phyloP scores from a whole-genome alignment of 495 filamentous ascomycete species.

The Ramalina peruviana region DNA sequence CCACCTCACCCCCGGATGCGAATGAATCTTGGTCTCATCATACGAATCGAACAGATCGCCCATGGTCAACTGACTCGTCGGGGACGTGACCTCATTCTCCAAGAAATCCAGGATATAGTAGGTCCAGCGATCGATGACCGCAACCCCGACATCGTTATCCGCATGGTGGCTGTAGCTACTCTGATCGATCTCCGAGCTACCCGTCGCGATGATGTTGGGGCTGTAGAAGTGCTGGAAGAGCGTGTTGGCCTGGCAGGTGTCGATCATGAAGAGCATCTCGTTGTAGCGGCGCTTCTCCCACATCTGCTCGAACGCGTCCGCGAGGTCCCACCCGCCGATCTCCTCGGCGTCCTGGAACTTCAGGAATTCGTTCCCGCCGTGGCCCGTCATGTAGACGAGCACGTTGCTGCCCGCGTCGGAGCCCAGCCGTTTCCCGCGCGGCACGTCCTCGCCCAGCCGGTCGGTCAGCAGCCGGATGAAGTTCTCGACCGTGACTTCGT shows the following conservation, averaged over 20 bases:
- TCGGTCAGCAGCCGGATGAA: conserved; percentile 94
- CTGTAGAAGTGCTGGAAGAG: conserved; percentile 98
- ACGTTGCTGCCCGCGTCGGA: conserved; percentile 94
- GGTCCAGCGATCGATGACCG: conserved; percentile 95
- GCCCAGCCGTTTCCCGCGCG: conserved; percentile 77
- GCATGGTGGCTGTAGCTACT: conserved; percentile 94
- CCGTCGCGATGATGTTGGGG: conserved; percentile 92
- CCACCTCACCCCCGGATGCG: conserved; percentile 79
- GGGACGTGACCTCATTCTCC: conserved; percentile 73
- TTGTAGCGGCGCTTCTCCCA: conserved; percentile 98
- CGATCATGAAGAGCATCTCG: conserved; percentile 98
- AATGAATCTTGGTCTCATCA: conserved; percentile 88
- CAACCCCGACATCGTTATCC: conserved; percentile 93
- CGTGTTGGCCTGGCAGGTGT: conserved; percentile 97
- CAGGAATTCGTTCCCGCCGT: conserved; percentile 95
- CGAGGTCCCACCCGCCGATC: conserved; percentile 89
- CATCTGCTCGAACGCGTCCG: conserved; percentile 98
- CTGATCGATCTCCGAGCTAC: conserved; percentile 84
- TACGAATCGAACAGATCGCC: conserved; percentile 94
- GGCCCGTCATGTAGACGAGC: conserved; percentile 96
- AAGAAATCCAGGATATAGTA: conserved; percentile 98
- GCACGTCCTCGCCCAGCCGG: conserved; percentile 82
- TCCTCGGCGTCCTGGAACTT: conserved; percentile 98
- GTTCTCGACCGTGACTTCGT: conserved; percentile 97
- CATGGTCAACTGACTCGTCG: conserved; percentile 69